These are phyloP conservation scores for Rhodomyrtus tomentosa DNA, from an alignment of 345 rosid genomes.

Conservation along the genomic window DNA sequence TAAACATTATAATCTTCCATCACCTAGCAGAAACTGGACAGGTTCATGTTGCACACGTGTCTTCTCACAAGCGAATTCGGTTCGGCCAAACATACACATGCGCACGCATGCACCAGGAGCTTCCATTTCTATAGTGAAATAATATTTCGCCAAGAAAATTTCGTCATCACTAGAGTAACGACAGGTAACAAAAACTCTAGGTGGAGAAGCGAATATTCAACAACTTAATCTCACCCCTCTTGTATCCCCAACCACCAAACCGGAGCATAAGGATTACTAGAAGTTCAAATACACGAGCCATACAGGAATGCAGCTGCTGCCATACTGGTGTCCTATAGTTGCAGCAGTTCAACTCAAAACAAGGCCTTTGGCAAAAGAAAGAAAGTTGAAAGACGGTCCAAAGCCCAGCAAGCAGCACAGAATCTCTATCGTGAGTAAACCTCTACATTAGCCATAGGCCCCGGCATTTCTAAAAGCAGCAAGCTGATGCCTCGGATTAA, in stretches of 20 bases:
- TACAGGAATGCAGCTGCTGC: background rate
- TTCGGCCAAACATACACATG: background rate
- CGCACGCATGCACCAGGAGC: background rate
- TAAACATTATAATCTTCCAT: background rate
- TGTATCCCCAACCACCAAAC: background rate
- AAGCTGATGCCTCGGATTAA: background rate
- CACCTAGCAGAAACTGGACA: background rate
- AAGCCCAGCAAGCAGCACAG: background rate
- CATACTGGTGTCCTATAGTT: background rate
- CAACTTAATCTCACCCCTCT: background rate
- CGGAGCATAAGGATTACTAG: background rate
- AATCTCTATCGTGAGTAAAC: background rate
- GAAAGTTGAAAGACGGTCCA: background rate
- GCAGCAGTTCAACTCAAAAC: background rate
- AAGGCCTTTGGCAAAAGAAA: background rate
- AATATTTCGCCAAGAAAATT: background rate
- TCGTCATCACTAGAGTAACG: background rate
- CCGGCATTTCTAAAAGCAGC: background rate
- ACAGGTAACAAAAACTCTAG: background rate
- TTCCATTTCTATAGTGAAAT: background rate
- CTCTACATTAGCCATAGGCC: background rate
- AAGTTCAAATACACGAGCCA: background rate
- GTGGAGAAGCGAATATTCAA: background rate
- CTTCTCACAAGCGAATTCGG: background rate
- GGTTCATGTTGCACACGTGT: background rate